Conservation (phyloP, 768 basidiomycete species). For the Serendipita sp. region DNA sequence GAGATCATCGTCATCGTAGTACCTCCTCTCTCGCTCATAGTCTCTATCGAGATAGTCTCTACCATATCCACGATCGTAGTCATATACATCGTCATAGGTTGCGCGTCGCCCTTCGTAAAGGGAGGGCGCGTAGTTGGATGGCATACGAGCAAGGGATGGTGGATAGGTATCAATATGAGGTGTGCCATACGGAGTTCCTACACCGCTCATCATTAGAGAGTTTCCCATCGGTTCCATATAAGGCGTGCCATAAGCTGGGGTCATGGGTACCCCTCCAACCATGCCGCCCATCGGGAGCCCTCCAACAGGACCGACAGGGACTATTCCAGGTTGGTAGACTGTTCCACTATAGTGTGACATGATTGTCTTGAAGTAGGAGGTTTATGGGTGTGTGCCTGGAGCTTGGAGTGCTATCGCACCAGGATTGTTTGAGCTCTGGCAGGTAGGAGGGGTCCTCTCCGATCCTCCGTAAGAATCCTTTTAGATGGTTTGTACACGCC, state of each 20-base stretch:
- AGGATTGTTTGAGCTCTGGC: background rate
- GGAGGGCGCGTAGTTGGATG: background rate
- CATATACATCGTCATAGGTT: background rate
- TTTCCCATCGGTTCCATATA: background rate
- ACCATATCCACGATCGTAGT: background rate
- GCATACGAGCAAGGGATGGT: background rate
- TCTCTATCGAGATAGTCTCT: background rate
- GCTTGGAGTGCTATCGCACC: background rate
- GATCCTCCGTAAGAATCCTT: background rate
- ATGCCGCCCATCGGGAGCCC: constrained; percentile 1
- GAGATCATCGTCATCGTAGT: background rate
- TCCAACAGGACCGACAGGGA: background rate
- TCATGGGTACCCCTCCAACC: background rate
- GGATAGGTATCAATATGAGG: background rate
- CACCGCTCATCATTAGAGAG: background rate
- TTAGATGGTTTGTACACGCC: background rate
- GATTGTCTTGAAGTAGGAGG: background rate
- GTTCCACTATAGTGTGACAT: constrained; percentile 4
- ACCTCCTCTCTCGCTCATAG: background rate
- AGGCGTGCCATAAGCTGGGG: background rate
- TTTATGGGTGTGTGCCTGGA: background rate
- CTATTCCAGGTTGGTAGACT: background rate
- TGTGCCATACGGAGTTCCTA: background rate
- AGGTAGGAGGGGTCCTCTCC: too few relatives aligned
- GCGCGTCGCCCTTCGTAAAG: background rate